phyloP scores from a whole-genome alignment of 306 rosid genomes.

The Carpinus viminea region DNA sequence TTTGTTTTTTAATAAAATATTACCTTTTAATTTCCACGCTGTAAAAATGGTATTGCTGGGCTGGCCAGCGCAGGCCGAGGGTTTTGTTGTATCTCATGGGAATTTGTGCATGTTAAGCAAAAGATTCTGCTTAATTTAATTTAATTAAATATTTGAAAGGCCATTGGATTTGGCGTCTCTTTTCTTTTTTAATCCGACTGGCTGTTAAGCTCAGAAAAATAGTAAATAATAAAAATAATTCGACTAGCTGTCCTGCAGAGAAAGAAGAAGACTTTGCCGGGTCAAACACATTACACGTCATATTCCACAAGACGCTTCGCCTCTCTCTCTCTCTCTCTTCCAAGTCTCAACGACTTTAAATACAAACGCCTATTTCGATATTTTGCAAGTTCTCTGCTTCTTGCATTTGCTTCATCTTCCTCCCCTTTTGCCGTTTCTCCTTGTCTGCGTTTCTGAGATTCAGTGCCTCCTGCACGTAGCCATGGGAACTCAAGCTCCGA shows the following conservation, averaged over 20 bases:
- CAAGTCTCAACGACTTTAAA: background rate
- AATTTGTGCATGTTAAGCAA: background rate
- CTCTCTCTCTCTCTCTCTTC: background rate
- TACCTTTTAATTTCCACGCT: no score
- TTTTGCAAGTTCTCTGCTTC: background rate
- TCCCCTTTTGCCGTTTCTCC: background rate
- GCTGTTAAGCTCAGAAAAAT: no score
- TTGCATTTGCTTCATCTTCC: background rate
- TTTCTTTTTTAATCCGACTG: no score
- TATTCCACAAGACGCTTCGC: no score
- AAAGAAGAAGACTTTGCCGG: background rate
- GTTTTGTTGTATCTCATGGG: background rate
- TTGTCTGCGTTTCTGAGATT: background rate
- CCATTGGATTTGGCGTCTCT: no score
- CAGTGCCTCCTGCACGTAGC: background rate
- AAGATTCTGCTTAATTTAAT: background rate
- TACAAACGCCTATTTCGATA: background rate
- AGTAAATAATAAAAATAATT: no score
- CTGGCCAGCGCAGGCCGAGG: no score
- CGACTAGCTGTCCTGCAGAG: no score
- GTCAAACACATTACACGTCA: conserved; percentile 5
- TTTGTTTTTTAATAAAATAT: no score
- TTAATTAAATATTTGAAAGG: no score
- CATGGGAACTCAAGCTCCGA: conserved; percentile 49
- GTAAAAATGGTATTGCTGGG: no score